Evolutionary conservation across 495 filamentous ascomycete species (phyloP), one percentile per base, ranked within the genome.

Genomic region (Daldinia bambusicola): DNA sequence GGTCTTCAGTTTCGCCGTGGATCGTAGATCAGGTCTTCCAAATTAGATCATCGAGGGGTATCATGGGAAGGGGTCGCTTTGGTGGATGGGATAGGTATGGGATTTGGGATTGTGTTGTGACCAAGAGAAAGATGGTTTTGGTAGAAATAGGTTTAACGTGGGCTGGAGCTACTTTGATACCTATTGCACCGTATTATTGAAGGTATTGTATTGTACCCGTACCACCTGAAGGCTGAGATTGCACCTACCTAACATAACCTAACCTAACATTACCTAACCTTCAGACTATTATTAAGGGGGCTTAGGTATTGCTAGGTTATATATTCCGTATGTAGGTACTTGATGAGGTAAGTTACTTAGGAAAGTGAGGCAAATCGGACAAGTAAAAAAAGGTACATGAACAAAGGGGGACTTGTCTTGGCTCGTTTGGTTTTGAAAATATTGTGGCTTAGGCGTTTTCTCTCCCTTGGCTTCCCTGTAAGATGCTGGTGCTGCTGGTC

Each of bases 121-220:
- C 67, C 55, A 65, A 73, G 59, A 72, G 60, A 66, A 69, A 69
- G 61, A 38, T 62, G 56, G 56, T 61, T 73, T 69, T 73, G 61
- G 61, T 66, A 66, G 70, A 73, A 69, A 73, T 69, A 69, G 70
- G 65, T 72, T 62, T 69, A 72, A 68, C 55, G 65, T 61, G 70
- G 70, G 66, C 66, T 69, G 22, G 66, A 73, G 69, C 64, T 65
- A 56, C 53, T 56, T 56, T 56, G 53, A 48, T 48, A n/a, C n/a
- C n/a, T n/a, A n/a, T n/a, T n/a, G n/a, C n/a, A n/a, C n/a, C n/a
- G n/a, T n/a, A n/a, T n/a, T n/a, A n/a, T n/a, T n/a, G n/a, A n/a
- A n/a, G n/a, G n/a, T n/a, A 22, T 22, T 48, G 43, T 48, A 48
- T 7, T 16, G 43, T 20, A 48, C 18, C 9, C 43, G 34, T 36